These are phyloP conservation scores for Psilocybe mexicana DNA, from an alignment of 1,284 basidiomycete species.

Conservation along the genomic window DNA sequence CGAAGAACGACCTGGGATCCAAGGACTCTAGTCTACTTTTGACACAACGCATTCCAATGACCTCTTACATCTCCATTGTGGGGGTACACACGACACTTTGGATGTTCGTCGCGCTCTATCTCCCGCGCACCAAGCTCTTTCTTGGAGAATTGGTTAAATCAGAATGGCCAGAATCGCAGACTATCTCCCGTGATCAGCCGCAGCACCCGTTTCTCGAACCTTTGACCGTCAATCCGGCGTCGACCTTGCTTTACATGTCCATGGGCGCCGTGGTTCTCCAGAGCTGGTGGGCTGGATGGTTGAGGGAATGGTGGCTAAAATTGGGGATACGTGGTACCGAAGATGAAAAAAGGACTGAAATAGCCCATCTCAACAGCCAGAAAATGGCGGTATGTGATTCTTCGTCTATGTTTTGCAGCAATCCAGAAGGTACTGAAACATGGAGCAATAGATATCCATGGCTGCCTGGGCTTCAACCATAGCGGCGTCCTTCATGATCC, in stretches of 20 bases:
- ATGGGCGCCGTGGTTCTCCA: constrained; percentile 60
- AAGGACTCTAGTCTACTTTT: constrained; percentile 1
- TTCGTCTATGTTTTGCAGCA: background rate
- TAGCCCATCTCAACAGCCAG: constrained; percentile 38
- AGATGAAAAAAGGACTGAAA: constrained; percentile 43
- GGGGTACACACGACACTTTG: constrained; percentile 71
- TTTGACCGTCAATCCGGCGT: constrained; percentile 62
- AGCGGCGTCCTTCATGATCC: constrained; percentile 46
- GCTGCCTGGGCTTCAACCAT: constrained; percentile 59
- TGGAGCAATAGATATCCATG: constrained; percentile 39
- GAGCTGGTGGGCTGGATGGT: constrained; percentile 73
- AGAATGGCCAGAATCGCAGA: constrained; percentile 31
- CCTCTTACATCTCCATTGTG: constrained; percentile 70
- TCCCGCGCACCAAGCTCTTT: constrained; percentile 57
- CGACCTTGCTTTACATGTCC: constrained; percentile 64
- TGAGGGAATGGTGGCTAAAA: constrained; percentile 27
- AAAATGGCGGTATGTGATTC: constrained; percentile 38
- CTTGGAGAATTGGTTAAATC: constrained; percentile 39
- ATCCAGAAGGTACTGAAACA: constrained; percentile 2
- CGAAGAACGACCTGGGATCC: background rate
- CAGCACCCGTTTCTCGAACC: constrained; percentile 66
- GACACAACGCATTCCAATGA: constrained; percentile 34
- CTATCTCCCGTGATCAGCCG: constrained; percentile 57
- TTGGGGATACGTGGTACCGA: constrained; percentile 24
- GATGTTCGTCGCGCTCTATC: constrained; percentile 62